Conservation (phyloP, 2,329 filamentous ascomycete species). For the Tolypocladium endophyticum region DNA sequence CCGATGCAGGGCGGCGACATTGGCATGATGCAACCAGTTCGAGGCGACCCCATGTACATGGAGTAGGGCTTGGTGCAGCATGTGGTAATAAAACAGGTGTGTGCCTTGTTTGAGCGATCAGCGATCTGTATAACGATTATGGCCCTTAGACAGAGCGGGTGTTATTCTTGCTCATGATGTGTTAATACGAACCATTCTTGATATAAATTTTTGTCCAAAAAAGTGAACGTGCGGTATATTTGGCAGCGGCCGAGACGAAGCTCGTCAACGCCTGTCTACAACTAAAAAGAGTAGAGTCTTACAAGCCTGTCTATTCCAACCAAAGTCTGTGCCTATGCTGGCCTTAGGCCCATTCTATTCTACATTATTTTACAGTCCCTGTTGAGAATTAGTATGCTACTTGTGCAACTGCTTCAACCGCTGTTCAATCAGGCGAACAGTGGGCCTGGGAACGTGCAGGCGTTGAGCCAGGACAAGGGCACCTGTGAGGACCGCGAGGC, state of each 20-base stretch:
- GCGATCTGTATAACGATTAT: slow-evolving; percentile 17
- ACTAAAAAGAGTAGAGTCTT: background rate
- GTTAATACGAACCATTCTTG: slow-evolving; percentile 18
- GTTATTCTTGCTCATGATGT: slow-evolving; percentile 14
- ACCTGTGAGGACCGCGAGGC: slow-evolving; percentile 73
- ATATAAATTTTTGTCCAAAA: background rate
- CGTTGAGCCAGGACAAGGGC: slow-evolving; percentile 70
- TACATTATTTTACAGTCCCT: background rate
- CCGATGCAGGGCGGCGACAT: slow-evolving; percentile 32
- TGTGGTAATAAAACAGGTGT: background rate
- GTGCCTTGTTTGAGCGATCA: slow-evolving; percentile 2
- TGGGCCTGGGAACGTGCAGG: slow-evolving; percentile 60
- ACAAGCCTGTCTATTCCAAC: background rate
- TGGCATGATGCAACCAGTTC: slow-evolving; percentile 34
- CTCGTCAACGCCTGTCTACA: background rate
- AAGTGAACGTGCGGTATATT: background rate
- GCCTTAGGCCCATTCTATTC: background rate
- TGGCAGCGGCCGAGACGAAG: background rate
- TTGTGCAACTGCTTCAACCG: slow-evolving; percentile 24
- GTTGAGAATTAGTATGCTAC: background rate
- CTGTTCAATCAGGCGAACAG: slow-evolving; percentile 48
- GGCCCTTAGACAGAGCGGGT: slow-evolving; percentile 9
- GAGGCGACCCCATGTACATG: slow-evolving; percentile 41
- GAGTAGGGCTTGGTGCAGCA: slow-evolving; percentile 21
- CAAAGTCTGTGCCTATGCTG: background rate